Conservation (phyloP, 805 yeast species). For the Yamadazyma nakazawae region DNA sequence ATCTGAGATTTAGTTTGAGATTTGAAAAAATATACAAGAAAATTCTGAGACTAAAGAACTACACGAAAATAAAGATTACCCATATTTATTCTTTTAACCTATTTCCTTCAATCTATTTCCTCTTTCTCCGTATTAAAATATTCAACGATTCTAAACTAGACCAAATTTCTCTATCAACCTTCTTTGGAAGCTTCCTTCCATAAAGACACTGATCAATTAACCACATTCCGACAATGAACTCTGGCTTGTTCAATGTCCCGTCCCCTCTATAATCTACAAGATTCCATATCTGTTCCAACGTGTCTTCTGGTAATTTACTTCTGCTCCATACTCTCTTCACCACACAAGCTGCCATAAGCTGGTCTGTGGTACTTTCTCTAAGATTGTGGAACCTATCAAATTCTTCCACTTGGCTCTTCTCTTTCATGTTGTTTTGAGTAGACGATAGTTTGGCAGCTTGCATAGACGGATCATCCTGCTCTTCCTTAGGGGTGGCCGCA, state of each 20-base stretch:
- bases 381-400: constrained; percentile 29
- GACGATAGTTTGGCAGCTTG: constrained; percentile 37
- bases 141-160: constrained; percentile 56
- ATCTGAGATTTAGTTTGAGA: background rate
- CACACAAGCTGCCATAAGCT: constrained; percentile 54
- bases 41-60: background rate
- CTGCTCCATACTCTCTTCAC: constrained; percentile 81
- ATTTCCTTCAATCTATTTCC: constrained; percentile 8
- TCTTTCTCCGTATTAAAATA: constrained; percentile 32
- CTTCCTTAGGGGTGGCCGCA: constrained; percentile 11
- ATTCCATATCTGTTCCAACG: constrained; percentile 59
- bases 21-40: too few species aligned
- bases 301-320: constrained; percentile 64
- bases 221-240: constrained; percentile 97
- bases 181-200: constrained; percentile 83
- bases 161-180: constrained; percentile 73
- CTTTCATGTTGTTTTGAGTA: constrained; percentile 13
- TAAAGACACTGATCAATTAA: constrained; percentile 92
- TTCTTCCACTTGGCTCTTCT: constrained; percentile 18
- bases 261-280: constrained; percentile 64
- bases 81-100: background rate
- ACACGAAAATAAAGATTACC: background rate
- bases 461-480: constrained; percentile 2
- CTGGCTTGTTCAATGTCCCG: constrained; percentile 74
- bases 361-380: constrained; percentile 23